phyloP scores from a whole-genome alignment of 2,329 filamentous ascomycete genomes.

The Aspergillus proliferans region DNA sequence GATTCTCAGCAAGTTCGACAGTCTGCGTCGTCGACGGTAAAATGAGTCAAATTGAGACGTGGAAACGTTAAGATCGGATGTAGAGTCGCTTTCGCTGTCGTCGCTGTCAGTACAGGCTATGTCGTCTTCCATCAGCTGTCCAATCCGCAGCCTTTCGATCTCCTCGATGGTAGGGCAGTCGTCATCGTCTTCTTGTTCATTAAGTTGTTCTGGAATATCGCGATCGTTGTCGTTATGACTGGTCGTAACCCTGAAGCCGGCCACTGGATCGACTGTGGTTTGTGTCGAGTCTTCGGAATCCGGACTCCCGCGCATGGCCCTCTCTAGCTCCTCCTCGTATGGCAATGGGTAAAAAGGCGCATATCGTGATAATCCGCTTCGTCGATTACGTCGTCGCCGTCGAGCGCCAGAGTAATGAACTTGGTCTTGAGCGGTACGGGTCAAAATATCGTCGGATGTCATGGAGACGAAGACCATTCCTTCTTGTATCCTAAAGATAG shows the following conservation, averaged over 20 bases:
- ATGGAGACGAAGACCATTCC: constrained; percentile 90
- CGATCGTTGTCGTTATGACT: constrained; percentile 31
- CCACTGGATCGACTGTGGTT: constrained; percentile 19
- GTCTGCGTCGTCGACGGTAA: constrained; percentile 21
- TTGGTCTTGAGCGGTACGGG: constrained; percentile 67
- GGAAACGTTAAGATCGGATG: constrained; percentile 10
- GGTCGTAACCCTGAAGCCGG: constrained; percentile 31
- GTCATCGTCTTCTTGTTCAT: constrained; percentile 24
- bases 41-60: constrained; percentile 11
- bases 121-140: constrained; percentile 24
- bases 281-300: constrained; percentile 17
- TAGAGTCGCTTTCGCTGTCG: constrained; percentile 24
- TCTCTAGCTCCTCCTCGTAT: constrained; percentile 36
- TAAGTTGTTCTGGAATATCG: constrained; percentile 27
- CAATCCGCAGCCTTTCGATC: constrained; percentile 18
- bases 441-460: constrained; percentile 69
- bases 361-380: constrained; percentile 16
- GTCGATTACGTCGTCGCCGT: constrained; percentile 23
- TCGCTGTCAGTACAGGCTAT: constrained; percentile 26
- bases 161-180: constrained; percentile 16
- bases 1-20: constrained; percentile 19
- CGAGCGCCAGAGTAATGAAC: constrained; percentile 54
- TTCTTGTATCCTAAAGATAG: constrained; percentile 61
- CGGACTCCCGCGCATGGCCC: constrained; percentile 17
- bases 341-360: constrained; percentile 10